Conservation (phyloP, 2,329 filamentous ascomycete genomes). For the Plectosphaerella cucumerina region DNA sequence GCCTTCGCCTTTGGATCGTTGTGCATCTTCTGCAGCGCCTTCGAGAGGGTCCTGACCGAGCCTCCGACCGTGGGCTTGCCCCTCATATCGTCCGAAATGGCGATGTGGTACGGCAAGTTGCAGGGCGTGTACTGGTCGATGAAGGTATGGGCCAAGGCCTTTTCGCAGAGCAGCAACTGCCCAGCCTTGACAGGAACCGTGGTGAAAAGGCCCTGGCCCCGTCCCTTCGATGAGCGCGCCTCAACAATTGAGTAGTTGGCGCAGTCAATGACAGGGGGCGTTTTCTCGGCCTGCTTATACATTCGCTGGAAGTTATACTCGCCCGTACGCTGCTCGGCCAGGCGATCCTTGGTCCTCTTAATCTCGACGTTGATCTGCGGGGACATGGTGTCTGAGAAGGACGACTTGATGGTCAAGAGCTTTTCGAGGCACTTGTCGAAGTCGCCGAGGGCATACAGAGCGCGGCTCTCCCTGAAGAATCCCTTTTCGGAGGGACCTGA, state of each 20-base stretch:
- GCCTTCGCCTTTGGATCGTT: constrained; percentile 29
- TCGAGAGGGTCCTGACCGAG: constrained; percentile 33
- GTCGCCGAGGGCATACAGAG: constrained; percentile 36
- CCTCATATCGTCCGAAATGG: constrained; percentile 25
- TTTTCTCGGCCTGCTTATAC: constrained; percentile 28
- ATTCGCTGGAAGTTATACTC: constrained; percentile 31
- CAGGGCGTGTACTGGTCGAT: constrained; percentile 13
- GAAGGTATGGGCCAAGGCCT: constrained; percentile 43
- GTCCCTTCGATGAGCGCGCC: constrained; percentile 31
- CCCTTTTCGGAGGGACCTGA: constrained; percentile 32
- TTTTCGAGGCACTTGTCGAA: constrained; percentile 30
- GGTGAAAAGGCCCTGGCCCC: constrained; percentile 48
- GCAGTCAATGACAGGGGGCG: constrained; percentile 38
- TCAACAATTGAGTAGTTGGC: constrained; percentile 40
- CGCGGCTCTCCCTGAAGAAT: constrained; percentile 38
- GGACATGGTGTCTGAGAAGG: constrained; percentile 27
- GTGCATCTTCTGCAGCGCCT: constrained; percentile 40
- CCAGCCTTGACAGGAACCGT: constrained; percentile 41
- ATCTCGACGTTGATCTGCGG: constrained; percentile 21
- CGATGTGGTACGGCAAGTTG: constrained; percentile 28
- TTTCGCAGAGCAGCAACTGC: constrained; percentile 51
- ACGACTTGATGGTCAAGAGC: constrained; percentile 24
- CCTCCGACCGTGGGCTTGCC: constrained; percentile 27
- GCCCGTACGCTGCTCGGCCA: constrained; percentile 33
- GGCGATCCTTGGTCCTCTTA: constrained; percentile 20